Evolutionary conservation across 305 asterid genomes (phyloP).

Genomic region (Fraxinus angustifolia): DNA sequence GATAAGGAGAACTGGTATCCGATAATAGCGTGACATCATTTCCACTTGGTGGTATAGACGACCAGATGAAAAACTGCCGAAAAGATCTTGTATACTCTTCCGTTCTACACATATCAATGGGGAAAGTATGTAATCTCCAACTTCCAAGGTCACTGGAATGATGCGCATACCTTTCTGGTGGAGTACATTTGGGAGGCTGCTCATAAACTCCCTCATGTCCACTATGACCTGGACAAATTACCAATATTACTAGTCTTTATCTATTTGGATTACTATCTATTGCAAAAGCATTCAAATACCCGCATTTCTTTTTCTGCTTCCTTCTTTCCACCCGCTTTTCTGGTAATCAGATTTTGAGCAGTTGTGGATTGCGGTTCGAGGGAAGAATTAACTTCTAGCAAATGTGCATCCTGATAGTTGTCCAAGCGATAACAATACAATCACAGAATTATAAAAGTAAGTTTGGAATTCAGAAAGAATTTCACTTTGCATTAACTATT

Average conservation of each 20-base stretch:
- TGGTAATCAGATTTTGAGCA: constrained; percentile 66
- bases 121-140: constrained; percentile 91
- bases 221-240: constrained; percentile 65
- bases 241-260: constrained; percentile 3
- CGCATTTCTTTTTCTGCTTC: constrained; percentile 72
- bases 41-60: constrained; percentile 93
- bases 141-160: constrained; percentile 90
- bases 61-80: constrained; percentile 88
- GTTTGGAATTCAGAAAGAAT: not conserved
- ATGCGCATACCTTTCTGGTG: constrained; percentile 92
- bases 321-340: constrained; percentile 95
- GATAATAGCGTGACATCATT: constrained; percentile 95
- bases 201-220: constrained; percentile 99
- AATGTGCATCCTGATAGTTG: constrained; percentile 62
- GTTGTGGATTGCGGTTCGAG: constrained; percentile 53
- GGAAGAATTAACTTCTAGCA: constrained; percentile 49
- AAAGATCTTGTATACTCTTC: constrained; percentile 91
- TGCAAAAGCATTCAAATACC: constrained; percentile 42
- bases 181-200: constrained; percentile 95
- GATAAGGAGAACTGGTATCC: constrained; percentile 88
- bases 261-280: not conserved
- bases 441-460: constrained; percentile 13
- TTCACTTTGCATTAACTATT: not conserved
- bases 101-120: constrained; percentile 95
- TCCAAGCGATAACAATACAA: constrained; percentile 19